Percentiles rank a stretch among this genome's conserved stretches.
These are phyloP conservation scores for Apiospora rasikravindrae DNA, from an alignment of 2,329 filamentous ascomycete genomes.

Conservation along the genomic window DNA sequence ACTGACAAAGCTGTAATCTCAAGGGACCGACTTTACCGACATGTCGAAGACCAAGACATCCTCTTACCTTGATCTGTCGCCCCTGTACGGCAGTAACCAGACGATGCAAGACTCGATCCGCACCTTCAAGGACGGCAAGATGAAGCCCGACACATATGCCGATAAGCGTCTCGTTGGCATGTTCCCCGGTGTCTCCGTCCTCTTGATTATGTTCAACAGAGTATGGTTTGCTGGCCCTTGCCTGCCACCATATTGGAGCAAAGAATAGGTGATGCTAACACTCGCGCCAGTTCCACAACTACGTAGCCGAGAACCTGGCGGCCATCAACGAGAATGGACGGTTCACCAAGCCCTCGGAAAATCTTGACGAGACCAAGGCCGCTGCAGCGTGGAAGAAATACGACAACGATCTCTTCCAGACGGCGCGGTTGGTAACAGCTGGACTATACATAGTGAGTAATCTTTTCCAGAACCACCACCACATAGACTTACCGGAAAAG, in stretches of 20 bases:
- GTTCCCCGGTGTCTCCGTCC: conserved; percentile 72
- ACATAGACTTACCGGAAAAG: too few relatives aligned
- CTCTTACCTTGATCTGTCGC: conserved; percentile 74
- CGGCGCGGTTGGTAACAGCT: conserved; percentile 74
- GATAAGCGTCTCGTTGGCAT: conserved; percentile 73
- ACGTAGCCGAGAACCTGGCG: conserved; percentile 78
- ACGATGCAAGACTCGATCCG: conserved; percentile 69
- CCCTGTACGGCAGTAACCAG: conserved; percentile 73
- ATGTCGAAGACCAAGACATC: conserved; percentile 69
- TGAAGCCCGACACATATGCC: conserved; percentile 76
- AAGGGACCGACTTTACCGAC: conserved; percentile 63
- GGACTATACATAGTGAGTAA: conserved; percentile 82
- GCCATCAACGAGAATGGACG: conserved; percentile 82
- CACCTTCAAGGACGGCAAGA: conserved; percentile 71
- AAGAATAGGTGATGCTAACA: background rate
- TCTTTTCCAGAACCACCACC: too few relatives aligned
- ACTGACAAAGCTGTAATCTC: background rate
- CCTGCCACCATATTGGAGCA: background rate
- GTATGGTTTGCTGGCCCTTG: background rate
- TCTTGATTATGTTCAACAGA: conserved; percentile 71
- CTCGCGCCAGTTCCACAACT: conserved; percentile 81
- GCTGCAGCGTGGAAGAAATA: conserved; percentile 67
- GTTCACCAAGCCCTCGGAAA: conserved; percentile 67
- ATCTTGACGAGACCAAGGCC: conserved; percentile 48
- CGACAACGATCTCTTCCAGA: conserved; percentile 81